Conservation (phyloP, 331 rosid genomes). For the Pyrus hybrid region DNA sequence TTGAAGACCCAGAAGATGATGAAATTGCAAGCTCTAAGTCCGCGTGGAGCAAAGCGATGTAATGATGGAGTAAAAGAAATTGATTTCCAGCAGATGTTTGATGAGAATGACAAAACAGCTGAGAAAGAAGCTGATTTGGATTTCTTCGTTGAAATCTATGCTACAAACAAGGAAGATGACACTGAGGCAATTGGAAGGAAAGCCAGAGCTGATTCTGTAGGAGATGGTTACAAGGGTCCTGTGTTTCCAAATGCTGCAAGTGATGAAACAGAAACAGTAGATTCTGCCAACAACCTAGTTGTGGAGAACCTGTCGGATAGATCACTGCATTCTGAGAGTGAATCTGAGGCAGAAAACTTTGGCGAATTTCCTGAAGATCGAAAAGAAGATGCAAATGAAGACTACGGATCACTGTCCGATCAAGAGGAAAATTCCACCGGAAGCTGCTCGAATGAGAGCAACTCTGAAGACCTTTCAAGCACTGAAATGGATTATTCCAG, state of each 20-base stretch:
- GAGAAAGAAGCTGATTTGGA: slow-evolving; percentile 12
- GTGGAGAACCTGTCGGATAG: slow-evolving; percentile 18
- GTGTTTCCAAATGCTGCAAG: slow-evolving; percentile 11
- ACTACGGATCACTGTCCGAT: slow-evolving; percentile 12
- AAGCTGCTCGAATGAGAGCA: slow-evolving; percentile 20
- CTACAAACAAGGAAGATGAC: slow-evolving; percentile 16
- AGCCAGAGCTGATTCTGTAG: not conserved
- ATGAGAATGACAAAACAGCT: slow-evolving; percentile 17
- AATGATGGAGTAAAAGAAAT: slow-evolving; percentile 8
- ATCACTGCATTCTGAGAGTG: slow-evolving; percentile 25
- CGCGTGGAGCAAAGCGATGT: slow-evolving; percentile 21
- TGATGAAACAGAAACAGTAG: slow-evolving; percentile 8
- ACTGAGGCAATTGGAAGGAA: slow-evolving; percentile 1
- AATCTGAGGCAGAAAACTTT: slow-evolving; percentile 16
- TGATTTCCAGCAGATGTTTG: slow-evolving; percentile 15
- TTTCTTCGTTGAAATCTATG: slow-evolving; percentile 51
- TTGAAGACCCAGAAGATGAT: slow-evolving; percentile 53
- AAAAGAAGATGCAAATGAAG: slow-evolving; percentile 12
- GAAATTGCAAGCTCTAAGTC: slow-evolving; percentile 39
- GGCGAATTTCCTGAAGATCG: slow-evolving; percentile 6
- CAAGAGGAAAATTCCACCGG: slow-evolving; percentile 26
- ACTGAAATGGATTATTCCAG: slow-evolving; percentile 16
- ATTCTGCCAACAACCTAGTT: slow-evolving; percentile 8
- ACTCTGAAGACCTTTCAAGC: slow-evolving; percentile 13
- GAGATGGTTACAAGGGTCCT: not conserved